Evolutionary conservation across 805 yeast species (phyloP), one percentile per base, ranked within the genome.

Genomic region (Wickerhamomyces bovis): DNA sequence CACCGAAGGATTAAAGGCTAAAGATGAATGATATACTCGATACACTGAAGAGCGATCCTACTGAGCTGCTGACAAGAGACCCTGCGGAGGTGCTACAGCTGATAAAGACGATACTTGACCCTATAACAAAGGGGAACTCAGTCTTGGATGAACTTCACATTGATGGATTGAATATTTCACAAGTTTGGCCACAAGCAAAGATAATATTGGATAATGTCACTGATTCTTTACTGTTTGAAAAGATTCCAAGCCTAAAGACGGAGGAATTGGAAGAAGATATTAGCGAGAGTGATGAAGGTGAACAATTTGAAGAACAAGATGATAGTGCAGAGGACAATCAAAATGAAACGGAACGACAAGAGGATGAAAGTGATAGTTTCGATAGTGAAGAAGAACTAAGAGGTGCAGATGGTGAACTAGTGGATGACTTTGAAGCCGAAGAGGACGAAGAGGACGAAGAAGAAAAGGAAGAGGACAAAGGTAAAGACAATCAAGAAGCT

Each of bases 101-200:
- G 10, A 56, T 57, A 10, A 61, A 61, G 46, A 38, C 53, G 4
- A 26, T 55, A 2, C 43, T 61, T 25, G 64, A 60, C 43, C 64
- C 64, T 9, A 57, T 61, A 41, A 51, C 54, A 5, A 48, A 55
- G 43, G 57, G 53, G 2, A 52, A 59, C 45, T 55, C 94, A 1
- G 84, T 85, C 6, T 70, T 92, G 19, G 96, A 89, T 64, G 89
- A 87, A 61, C 74, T 92, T 19, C 80, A 83, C 55, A 75, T 85
- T 13, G 95, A 89, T 42, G 98, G 97, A 1, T 70, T 92, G 45
- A 96, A 87, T 63, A 82, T 96, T 21, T 77, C 84, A 36, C 98
- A 92, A 62, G 89, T 94, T 0, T 92, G 92, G 89, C 95, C 92
- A 46, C 98, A 92, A 66, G 83, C 87, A 2, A 88, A 86, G 64